A percentile compares a stretch with the other conserved stretches of the same genome.
phyloP scores from a whole-genome alignment of 441 rosid genomes.

The Daphne laureola region DNA sequence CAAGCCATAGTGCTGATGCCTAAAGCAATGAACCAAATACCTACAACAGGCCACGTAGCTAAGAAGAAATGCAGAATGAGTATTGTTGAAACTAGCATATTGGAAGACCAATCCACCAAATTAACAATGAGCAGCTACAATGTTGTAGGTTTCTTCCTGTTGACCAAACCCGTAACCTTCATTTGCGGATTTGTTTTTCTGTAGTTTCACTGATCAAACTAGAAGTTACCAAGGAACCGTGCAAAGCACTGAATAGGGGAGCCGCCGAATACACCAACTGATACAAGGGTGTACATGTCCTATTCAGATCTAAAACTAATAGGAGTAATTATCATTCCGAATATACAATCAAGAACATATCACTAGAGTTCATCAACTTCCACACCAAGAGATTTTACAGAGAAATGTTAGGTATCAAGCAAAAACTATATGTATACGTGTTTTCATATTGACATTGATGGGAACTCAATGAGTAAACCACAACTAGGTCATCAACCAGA shows the following conservation, averaged over 20 bases:
- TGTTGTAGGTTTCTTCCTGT: slow-evolving; percentile 7
- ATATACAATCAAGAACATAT: no score
- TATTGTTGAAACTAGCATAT: slow-evolving; percentile 2
- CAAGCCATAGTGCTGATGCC: no score
- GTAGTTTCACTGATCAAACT: background rate
- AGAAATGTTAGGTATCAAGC: no score
- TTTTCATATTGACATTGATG: no score
- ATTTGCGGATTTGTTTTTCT: background rate
- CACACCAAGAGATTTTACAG: no score
- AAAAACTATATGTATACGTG: no score
- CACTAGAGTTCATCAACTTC: no score
- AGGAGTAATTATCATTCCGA: no score
- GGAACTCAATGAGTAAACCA: no score
- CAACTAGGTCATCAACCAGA: no score
- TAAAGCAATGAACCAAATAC: background rate
- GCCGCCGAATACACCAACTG: background rate
- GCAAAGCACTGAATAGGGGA: background rate
- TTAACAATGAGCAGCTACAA: slow-evolving; percentile 4
- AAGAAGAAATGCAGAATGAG: background rate
- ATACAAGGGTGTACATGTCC: no score
- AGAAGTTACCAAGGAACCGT: background rate
- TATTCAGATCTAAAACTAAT: no score
- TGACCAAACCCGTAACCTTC: background rate
- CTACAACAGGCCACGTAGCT: background rate
- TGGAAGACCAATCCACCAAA: slow-evolving; percentile 8